Conservation (phyloP, 2,329 filamentous ascomycete genomes). For the Alternaria novae-zelandiae region DNA sequence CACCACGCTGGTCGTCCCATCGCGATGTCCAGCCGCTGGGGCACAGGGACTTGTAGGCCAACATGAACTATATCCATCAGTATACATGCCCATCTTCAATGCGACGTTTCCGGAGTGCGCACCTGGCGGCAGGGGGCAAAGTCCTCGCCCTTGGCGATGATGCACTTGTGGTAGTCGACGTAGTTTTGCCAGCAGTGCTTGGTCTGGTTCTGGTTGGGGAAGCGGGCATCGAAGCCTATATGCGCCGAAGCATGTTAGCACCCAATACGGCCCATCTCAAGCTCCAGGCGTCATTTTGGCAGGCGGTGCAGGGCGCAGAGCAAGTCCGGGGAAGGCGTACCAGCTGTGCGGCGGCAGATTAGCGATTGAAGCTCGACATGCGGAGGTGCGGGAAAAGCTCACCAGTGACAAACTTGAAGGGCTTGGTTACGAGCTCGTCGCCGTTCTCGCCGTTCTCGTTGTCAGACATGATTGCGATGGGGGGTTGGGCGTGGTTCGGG, state of each 20-base stretch:
- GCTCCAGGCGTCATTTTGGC: background rate
- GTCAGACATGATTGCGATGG: constrained; percentile 81
- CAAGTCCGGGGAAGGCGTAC: constrained; percentile 41
- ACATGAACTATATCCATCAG: constrained; percentile 74
- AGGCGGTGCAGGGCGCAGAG: constrained; percentile 8
- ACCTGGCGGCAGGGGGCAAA: constrained; percentile 97
- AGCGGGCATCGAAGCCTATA: constrained; percentile 95
- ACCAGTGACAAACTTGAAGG: constrained; percentile 99
- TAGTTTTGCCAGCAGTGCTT: constrained; percentile 99
- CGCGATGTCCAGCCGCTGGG: constrained; percentile 90
- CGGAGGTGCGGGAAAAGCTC: constrained; percentile 52
- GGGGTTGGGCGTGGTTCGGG: constrained; percentile 17
- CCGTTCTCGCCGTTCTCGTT: constrained; percentile 55
- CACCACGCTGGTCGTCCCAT: constrained; percentile 95
- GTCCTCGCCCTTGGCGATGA: constrained; percentile 97
- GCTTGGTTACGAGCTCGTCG: constrained; percentile 91
- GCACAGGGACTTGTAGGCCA: constrained; percentile 97
- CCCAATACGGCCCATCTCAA: constrained; percentile 6
- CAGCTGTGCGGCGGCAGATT: constrained; percentile 45
- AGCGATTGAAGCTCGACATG: constrained; percentile 30
- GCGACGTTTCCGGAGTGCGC: constrained; percentile 37
- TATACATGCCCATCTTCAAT: constrained; percentile 3
- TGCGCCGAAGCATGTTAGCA: constrained; percentile 31
- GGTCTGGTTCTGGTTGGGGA: constrained; percentile 97
- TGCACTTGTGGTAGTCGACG: constrained; percentile 99